Conservation (phyloP, 352 stramenopile species). For the Globisporangium carolinianum region DNA sequence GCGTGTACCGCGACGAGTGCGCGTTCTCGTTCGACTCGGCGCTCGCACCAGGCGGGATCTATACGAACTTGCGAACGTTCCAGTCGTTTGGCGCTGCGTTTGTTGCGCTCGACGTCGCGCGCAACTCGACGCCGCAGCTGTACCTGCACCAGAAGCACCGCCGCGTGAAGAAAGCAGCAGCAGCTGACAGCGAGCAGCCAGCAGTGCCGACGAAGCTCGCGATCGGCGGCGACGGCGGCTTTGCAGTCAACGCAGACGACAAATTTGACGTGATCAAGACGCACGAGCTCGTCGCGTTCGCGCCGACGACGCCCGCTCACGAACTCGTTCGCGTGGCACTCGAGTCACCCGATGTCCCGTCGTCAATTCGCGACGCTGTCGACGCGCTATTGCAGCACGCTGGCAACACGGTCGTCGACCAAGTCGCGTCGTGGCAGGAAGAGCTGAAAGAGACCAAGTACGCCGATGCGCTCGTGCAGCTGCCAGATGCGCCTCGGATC, state of each 20-base stretch:
- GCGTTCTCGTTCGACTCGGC: conserved; percentile 95
- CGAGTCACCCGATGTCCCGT: conserved; percentile 30
- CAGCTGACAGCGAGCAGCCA: not conserved
- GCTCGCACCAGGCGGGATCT: conserved; percentile 55
- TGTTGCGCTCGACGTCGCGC: conserved; percentile 48
- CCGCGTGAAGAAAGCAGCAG: conserved; percentile 17
- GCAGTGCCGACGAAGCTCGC: conserved; percentile 87
- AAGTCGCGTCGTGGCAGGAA: conserved; percentile 80
- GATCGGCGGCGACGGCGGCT: conserved; percentile 94
- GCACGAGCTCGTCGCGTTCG: conserved; percentile 74
- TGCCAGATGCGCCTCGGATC: conserved; percentile 52
- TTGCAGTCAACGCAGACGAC: conserved; percentile 78
- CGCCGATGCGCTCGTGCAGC: conserved; percentile 61
- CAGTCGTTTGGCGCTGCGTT: conserved; percentile 86
- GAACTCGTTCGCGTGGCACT: conserved; percentile 27
- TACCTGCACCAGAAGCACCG: conserved; percentile 76
- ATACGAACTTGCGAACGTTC: conserved; percentile 93
- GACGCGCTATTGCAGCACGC: conserved; percentile 67
- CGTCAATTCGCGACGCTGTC: conserved; percentile 43
- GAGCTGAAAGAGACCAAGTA: conserved; percentile 76
- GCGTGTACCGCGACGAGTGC: conserved; percentile 97
- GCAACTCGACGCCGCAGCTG: conserved; percentile 21
- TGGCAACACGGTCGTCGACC: conserved; percentile 67
- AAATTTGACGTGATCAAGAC: conserved; percentile 86
- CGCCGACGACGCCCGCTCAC: conserved; percentile 21